These are phyloP conservation scores for Blastocystis sp. DNA, from an alignment of 352 stramenopile species.

Conservation along the genomic window DNA sequence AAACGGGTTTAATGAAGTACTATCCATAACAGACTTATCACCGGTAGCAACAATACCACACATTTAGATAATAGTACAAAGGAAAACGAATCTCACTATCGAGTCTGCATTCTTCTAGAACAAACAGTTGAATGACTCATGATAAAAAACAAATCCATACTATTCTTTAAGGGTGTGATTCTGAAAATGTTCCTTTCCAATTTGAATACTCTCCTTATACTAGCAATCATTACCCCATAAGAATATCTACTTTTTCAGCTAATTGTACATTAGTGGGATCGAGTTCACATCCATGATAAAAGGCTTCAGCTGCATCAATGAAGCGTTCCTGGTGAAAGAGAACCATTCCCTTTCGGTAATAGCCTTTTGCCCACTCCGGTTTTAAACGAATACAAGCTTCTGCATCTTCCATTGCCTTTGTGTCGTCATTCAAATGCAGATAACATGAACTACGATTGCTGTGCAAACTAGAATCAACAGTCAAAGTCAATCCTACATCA, in stretches of 20 bases:
- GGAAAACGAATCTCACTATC: neutral
- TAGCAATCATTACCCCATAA: neutral
- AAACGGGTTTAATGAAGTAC: neutral
- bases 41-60: neutral
- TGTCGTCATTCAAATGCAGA: slow-evolving; percentile 2
- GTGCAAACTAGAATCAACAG: slow-evolving; percentile 25
- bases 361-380: slow-evolving; percentile 29
- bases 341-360: slow-evolving; percentile 62
- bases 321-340: slow-evolving; percentile 35
- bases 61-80: neutral
- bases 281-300: slow-evolving; percentile 58
- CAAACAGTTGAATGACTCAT: slow-evolving; percentile 2
- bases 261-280: slow-evolving; percentile 11
- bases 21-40: neutral
- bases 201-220: slow-evolving; percentile 28
- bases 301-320: slow-evolving; percentile 33
- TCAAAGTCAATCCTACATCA: neutral
- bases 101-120: slow-evolving; percentile 16
- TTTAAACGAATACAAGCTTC: slow-evolving; percentile 42
- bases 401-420: slow-evolving; percentile 52
- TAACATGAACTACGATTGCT: slow-evolving; percentile 59
- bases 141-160: neutral
- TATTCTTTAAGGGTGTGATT: neutral
- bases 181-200: slow-evolving; percentile 20
- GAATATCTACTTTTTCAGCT: slow-evolving; percentile 32